Evolutionary conservation across 768 basidiomycete species (phyloP).

Genomic region (Phlebiopsis flavidoalba): DNA sequence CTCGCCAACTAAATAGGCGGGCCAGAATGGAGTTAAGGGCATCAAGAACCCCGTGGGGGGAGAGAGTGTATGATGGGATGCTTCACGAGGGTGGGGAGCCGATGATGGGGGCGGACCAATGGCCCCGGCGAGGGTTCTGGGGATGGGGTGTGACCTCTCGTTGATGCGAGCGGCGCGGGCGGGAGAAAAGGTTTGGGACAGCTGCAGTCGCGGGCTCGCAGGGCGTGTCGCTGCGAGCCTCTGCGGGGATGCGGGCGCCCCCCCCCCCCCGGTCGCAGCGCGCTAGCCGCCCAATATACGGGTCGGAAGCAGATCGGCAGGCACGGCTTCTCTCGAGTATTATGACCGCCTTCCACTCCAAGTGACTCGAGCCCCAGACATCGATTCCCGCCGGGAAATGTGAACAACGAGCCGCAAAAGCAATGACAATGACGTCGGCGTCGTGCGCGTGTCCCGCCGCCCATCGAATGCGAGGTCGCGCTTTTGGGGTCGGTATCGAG

Average conservation of each 20-base stretch:
- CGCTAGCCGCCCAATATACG: not conserved
- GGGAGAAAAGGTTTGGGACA: not conserved
- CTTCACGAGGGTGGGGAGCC: not conserved
- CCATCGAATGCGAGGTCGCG: too few relatives aligned
- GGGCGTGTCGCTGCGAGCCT: not conserved
- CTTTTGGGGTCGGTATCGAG: too few relatives aligned
- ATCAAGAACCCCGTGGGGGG: not conserved
- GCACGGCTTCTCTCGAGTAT: not conserved
- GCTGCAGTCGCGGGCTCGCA: not conserved
- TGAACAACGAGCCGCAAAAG: too few relatives aligned
- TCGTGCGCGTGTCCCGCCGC: too few relatives aligned
- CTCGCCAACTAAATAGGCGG: slow-evolving; percentile 7
- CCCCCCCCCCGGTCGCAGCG: not conserved
- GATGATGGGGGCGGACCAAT: slow-evolving; percentile 5
- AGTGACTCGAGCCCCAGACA: not conserved
- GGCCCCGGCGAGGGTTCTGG: not conserved
- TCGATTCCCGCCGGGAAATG: too few relatives aligned
- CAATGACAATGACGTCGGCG: too few relatives aligned
- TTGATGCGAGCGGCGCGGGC: slow-evolving; percentile 2
- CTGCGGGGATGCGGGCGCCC: not conserved
- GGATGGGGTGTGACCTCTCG: not conserved
- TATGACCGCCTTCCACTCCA: not conserved
- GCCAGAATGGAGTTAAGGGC: not conserved
- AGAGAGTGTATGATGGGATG: not conserved
- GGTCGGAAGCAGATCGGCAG: not conserved